Conservation (phyloP, 306 rosid genomes). For the Sphenostylis stenocarpa region DNA sequence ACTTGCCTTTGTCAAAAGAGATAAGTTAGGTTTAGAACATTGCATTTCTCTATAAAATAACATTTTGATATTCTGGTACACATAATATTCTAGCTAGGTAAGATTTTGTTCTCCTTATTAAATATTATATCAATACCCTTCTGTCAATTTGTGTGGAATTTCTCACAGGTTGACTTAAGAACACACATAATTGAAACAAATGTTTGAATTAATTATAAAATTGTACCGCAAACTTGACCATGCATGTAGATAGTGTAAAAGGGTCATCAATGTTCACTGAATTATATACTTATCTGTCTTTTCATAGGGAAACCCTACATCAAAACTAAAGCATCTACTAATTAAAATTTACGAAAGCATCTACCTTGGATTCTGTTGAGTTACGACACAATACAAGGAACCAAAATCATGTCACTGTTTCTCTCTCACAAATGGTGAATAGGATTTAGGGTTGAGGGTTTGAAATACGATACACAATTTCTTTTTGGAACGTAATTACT, state of each 20-base stretch:
- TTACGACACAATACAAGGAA: background rate
- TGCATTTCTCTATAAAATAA: background rate
- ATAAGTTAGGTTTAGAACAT: constrained; percentile 33
- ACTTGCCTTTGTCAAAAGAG: constrained; percentile 30
- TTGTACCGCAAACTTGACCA: constrained; percentile 13
- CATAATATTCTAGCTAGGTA: constrained; percentile 5
- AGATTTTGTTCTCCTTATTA: constrained; percentile 21
- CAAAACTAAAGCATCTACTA: background rate
- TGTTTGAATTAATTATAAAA: constrained; percentile 5
- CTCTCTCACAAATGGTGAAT: background rate
- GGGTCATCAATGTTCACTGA: constrained; percentile 29
- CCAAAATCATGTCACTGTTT: background rate
- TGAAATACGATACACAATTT: no score
- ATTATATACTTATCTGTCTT: constrained; percentile 8
- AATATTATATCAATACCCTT: background rate
- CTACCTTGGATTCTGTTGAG: background rate
- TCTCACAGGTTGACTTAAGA: constrained; percentile 29
- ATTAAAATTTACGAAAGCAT: background rate
- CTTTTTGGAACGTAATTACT: no score
- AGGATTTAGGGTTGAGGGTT: no score
- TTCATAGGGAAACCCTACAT: constrained; percentile 8
- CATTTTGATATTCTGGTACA: constrained; percentile 2
- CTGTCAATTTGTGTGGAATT: background rate
- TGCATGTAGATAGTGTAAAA: background rate
- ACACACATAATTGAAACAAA: constrained; percentile 11